phyloP scores from a whole-genome alignment of 1,139 yeast genomes.

The Zygoascus sp. region DNA sequence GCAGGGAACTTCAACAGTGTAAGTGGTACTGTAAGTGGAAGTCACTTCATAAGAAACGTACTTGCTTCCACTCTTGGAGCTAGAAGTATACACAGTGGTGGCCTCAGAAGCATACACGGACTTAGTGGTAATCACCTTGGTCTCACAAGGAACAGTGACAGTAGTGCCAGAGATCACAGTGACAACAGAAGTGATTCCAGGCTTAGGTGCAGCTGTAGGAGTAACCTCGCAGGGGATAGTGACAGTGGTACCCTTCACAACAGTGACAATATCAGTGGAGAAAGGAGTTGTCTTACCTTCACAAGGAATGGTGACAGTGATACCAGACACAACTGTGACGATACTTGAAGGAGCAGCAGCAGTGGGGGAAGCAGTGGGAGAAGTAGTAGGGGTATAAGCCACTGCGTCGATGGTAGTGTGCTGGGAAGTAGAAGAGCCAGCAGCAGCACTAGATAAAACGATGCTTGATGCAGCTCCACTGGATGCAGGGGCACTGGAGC shows the following conservation, averaged over 20 bases:
- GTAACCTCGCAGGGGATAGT: constrained; percentile 3
- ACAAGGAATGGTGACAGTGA: constrained; percentile 2
- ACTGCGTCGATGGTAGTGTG: constrained; percentile 4
- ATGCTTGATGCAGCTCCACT: constrained; percentile 4
- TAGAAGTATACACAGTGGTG: not conserved
- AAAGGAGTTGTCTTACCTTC: not conserved
- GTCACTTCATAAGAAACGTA: not conserved
- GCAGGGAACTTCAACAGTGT: not conserved
- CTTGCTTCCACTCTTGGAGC: not conserved
- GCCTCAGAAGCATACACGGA: not conserved
- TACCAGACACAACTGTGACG: not conserved
- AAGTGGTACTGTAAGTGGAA: not conserved
- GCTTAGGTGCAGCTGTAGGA: constrained; percentile 8
- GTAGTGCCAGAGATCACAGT: constrained; percentile 7
- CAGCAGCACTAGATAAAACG: constrained; percentile 11
- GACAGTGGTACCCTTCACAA: not conserved
- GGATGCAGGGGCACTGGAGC: constrained; percentile 3
- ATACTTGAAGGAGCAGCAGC: not conserved
- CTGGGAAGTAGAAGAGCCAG: constrained; percentile 7
- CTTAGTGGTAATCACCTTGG: constrained; percentile 10
- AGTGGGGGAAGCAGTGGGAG: not conserved
- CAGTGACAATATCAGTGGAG: not conserved
- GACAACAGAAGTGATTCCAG: not conserved
- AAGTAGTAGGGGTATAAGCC: constrained; percentile 6
- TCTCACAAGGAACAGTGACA: constrained; percentile 15